Evolutionary conservation across 208 protist genomes (phyloP).

Genomic region (Crithidia thermophila): DNA sequence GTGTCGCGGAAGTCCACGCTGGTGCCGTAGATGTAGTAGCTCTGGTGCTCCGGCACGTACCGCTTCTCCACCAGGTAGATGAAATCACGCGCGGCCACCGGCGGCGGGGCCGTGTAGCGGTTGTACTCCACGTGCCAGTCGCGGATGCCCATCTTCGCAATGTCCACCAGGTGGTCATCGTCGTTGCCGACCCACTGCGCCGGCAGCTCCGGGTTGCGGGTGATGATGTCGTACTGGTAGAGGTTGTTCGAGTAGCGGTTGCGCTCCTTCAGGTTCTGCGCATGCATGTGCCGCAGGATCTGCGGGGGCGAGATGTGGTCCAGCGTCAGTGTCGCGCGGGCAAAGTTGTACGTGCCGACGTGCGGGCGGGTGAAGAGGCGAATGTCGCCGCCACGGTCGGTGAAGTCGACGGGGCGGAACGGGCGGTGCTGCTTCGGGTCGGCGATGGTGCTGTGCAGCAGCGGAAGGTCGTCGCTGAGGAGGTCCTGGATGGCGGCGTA

Average conservation of each 20-base stretch:
- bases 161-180: conserved; percentile 48
- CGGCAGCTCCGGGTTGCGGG: conserved; percentile 49
- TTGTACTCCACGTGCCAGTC: conserved; percentile 78
- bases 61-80: conserved; percentile 76
- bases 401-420: conserved; percentile 72
- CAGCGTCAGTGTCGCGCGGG: conserved; percentile 69
- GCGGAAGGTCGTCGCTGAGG: conserved; percentile 49
- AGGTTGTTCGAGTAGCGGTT: conserved; percentile 70
- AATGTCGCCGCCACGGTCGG: conserved; percentile 76
- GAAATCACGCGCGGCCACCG: conserved; percentile 72
- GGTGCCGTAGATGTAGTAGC: conserved; percentile 83
- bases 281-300: conserved; percentile 74
- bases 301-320: conserved; percentile 43
- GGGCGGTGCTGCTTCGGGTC: conserved; percentile 27
- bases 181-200: conserved; percentile 43
- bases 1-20: conserved; percentile 57
- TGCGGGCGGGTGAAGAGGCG: conserved; percentile 70
- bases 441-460: conserved; percentile 40
- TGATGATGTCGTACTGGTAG: conserved; percentile 57
- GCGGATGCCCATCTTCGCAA: conserved; percentile 39
- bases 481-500: conserved; percentile 67
- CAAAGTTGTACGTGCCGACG: conserved; percentile 85
- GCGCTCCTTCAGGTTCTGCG: conserved; percentile 51
- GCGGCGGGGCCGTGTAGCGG: conserved; percentile 70
- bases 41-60: conserved; percentile 64